Conservation (phyloP, 345 rosid genomes). For the Sonneratia caseolaris region DNA sequence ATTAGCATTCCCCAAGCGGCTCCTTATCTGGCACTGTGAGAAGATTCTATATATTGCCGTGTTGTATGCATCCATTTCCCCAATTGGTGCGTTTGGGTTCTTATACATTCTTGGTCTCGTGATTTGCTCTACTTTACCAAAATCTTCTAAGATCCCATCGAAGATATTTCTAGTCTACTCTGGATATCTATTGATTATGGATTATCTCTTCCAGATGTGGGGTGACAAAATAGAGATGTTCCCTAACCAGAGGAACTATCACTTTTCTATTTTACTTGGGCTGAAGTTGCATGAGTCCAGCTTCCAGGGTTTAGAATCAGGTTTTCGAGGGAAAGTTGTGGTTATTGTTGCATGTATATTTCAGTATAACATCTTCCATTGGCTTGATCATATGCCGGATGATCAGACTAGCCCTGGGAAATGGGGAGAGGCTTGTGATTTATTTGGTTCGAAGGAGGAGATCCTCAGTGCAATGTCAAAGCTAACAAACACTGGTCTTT, state of each 20-base stretch:
- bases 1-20: constrained; percentile 19
- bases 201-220: constrained; percentile 36
- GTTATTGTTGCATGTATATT: constrained; percentile 32
- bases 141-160: constrained; percentile 30
- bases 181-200: constrained; percentile 24
- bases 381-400: constrained; percentile 22
- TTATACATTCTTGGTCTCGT: constrained; percentile 28
- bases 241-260: constrained; percentile 24
- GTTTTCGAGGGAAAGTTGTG: constrained; percentile 31
- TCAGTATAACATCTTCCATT: constrained; percentile 32
- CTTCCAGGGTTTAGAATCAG: constrained; percentile 30
- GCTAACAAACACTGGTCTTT: constrained; percentile 8
- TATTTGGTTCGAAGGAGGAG: constrained; percentile 22
- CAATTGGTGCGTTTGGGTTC: constrained; percentile 30
- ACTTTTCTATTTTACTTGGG: constrained; percentile 24
- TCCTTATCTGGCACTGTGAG: constrained; percentile 32
- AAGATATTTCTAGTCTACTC: constrained; percentile 29
- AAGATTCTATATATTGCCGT: constrained; percentile 27
- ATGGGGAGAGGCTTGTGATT: constrained; percentile 31
- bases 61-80: constrained; percentile 32
- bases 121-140: constrained; percentile 28
- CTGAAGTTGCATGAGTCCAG: constrained; percentile 21
- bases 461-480: constrained; percentile 12
- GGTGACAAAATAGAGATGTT: constrained; percentile 26
- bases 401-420: constrained; percentile 11